These are phyloP conservation scores for Hortaea werneckii DNA, from an alignment of 2,329 filamentous ascomycete species.

Conservation along the genomic window DNA sequence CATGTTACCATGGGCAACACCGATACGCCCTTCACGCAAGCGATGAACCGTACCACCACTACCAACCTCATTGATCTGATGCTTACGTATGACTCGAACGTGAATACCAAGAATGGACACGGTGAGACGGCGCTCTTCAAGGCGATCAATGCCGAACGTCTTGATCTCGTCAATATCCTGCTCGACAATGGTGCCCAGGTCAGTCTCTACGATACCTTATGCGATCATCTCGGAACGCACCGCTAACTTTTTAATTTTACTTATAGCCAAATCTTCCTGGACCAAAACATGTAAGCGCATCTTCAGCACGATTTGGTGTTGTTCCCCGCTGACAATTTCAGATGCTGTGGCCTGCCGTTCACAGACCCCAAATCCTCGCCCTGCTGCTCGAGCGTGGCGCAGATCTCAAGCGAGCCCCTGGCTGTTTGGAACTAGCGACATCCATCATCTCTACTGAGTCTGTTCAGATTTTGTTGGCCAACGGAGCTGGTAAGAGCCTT, in stretches of 20 bases:
- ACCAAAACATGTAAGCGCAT: no score
- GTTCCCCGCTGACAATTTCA: no score
- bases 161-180: constrained; percentile 47
- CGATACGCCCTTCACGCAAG: constrained; percentile 50
- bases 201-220: no score
- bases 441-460: constrained; percentile 52
- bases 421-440: constrained; percentile 58
- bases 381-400: constrained; percentile 45
- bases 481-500: no score
- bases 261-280: constrained; percentile 56
- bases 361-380: constrained; percentile 48
- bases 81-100: constrained; percentile 49
- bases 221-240: no score
- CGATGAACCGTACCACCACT: constrained; percentile 50
- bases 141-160: constrained; percentile 46
- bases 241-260: no score
- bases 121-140: constrained; percentile 56
- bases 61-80: constrained; percentile 48
- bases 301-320: no score
- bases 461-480: constrained; percentile 50
- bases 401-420: constrained; percentile 50
- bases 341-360: constrained; percentile 57
- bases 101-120: constrained; percentile 49
- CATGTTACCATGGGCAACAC: constrained; percentile 45
- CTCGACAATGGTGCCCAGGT: constrained; percentile 52